Evolutionary conservation across 2,329 filamentous ascomycete genomes (phyloP).

Genomic region (Pseudogymnoascus sp.): DNA sequence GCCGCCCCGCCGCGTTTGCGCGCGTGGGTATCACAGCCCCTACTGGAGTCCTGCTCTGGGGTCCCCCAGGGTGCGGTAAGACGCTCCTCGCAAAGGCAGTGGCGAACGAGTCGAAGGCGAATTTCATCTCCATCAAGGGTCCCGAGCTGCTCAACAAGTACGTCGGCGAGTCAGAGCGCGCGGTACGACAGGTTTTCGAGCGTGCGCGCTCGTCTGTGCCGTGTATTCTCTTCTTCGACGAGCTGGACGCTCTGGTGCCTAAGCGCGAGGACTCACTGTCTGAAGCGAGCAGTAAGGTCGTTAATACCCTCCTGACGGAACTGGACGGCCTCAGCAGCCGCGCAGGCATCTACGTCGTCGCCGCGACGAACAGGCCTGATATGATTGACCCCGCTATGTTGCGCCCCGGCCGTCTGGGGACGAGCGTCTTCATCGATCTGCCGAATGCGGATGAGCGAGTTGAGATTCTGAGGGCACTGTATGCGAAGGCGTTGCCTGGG

Average conservation of each 20-base stretch:
- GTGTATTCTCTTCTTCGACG: constrained; percentile 96
- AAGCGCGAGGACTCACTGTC: constrained; percentile 69
- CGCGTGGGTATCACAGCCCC: constrained; percentile 71
- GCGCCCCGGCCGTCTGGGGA: constrained; percentile 81
- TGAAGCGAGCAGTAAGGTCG: constrained; percentile 79
- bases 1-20: constrained; percentile 68
- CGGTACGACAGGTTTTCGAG: constrained; percentile 84
- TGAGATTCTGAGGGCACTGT: constrained; percentile 71
- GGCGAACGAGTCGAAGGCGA: constrained; percentile 89
- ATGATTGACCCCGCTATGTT: constrained; percentile 96
- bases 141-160: constrained; percentile 97
- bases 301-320: constrained; percentile 91
- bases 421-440: constrained; percentile 80
- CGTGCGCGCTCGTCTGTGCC: constrained; percentile 79
- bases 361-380: constrained; percentile 88
- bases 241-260: constrained; percentile 87
- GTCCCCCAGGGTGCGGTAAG: constrained; percentile 93
- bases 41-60: constrained; percentile 89
- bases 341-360: constrained; percentile 85
- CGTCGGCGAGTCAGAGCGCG: constrained; percentile 90
- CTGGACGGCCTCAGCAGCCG: constrained; percentile 78
- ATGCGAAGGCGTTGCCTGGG: constrained; percentile 44
- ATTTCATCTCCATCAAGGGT: constrained; percentile 97
- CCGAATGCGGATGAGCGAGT: constrained; percentile 72
- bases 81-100: constrained; percentile 94